phyloP scores from a whole-genome alignment of 805 yeast genomes.

The Barnettozyma populi region DNA sequence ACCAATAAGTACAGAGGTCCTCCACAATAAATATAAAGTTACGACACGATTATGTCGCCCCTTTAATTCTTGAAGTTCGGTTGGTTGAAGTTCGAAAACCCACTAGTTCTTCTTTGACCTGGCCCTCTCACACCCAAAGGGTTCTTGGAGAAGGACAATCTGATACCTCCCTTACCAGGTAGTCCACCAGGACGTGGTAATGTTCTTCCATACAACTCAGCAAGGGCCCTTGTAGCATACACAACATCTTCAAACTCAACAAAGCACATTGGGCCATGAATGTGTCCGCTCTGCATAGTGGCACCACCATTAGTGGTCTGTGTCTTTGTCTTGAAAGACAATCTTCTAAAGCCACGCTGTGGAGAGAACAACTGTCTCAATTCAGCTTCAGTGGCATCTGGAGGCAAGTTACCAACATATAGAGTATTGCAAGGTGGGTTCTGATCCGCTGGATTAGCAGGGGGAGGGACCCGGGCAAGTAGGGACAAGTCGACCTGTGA shows the following conservation, averaged over 20 bases:
- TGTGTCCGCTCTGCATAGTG: constrained; percentile 27
- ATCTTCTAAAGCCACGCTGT: constrained; percentile 87
- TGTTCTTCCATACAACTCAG: constrained; percentile 89
- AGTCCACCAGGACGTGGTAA: constrained; percentile 72
- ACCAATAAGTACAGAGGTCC: neutral
- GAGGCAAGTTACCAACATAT: constrained; percentile 95
- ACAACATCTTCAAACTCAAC: constrained; percentile 97
- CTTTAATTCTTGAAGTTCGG: constrained; percentile 6
- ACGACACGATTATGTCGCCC: neutral
- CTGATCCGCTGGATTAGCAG: constrained; percentile 98
- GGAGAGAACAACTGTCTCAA: constrained; percentile 80
- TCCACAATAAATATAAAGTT: neutral
- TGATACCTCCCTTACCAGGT: constrained; percentile 84
- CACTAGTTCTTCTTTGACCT: constrained; percentile 38
- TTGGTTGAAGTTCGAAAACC: constrained; percentile 14
- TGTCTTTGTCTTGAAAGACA: constrained; percentile 81
- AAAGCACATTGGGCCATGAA: constrained; percentile 98
- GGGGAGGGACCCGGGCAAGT: constrained; percentile 78
- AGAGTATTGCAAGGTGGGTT: constrained; percentile 98
- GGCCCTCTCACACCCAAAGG: constrained; percentile 94
- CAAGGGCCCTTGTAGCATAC: constrained; percentile 88
- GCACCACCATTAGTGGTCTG: constrained; percentile 32
- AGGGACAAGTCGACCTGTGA: constrained; percentile 60
- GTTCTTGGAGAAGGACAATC: constrained; percentile 90
- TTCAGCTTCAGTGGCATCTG: constrained; percentile 93